Conservation (phyloP, 768 basidiomycete genomes). For the Mycena indigotica region DNA sequence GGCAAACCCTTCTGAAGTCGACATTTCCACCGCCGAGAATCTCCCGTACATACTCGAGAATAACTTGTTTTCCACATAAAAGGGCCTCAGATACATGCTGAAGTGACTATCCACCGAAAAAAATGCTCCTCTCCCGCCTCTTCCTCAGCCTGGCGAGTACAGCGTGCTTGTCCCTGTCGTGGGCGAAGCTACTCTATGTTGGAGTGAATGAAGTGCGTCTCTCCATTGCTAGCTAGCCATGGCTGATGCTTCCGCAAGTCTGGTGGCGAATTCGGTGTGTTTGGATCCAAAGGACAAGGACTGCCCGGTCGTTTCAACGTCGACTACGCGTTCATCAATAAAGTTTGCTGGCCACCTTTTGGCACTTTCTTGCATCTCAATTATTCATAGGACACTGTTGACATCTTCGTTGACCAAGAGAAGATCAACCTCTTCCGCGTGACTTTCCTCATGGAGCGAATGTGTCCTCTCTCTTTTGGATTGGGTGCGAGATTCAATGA, state of each 20-base stretch:
- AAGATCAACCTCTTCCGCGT: conserved; percentile 54
- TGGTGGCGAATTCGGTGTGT: conserved; percentile 50
- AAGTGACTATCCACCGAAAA: not conserved
- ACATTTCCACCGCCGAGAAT: not conserved
- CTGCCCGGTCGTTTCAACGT: conserved; percentile 47
- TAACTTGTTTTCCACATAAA: not conserved
- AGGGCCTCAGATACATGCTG: not conserved
- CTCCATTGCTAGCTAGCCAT: not conserved
- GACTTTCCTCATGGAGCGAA: conserved; percentile 51
- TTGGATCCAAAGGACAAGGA: conserved; percentile 39
- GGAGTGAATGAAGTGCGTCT: conserved; percentile 46
- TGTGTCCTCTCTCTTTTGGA: conserved; percentile 42
- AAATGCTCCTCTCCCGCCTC: not conserved
- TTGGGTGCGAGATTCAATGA: conserved; percentile 48
- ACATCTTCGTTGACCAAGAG: conserved; percentile 50
- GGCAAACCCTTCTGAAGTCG: not conserved
- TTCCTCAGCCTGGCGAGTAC: not conserved
- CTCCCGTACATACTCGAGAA: not conserved
- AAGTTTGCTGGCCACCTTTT: conserved; percentile 29
- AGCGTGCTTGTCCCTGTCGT: conserved; percentile 11
- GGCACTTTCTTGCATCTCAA: not conserved
- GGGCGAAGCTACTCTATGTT: conserved; percentile 44
- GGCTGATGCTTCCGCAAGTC: conserved; percentile 35
- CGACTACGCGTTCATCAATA: conserved; percentile 51
- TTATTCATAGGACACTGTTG: conserved; percentile 40